phyloP scores from a whole-genome alignment of 108 stramenopile species.

The Cyclostephanos tholiformis region DNA sequence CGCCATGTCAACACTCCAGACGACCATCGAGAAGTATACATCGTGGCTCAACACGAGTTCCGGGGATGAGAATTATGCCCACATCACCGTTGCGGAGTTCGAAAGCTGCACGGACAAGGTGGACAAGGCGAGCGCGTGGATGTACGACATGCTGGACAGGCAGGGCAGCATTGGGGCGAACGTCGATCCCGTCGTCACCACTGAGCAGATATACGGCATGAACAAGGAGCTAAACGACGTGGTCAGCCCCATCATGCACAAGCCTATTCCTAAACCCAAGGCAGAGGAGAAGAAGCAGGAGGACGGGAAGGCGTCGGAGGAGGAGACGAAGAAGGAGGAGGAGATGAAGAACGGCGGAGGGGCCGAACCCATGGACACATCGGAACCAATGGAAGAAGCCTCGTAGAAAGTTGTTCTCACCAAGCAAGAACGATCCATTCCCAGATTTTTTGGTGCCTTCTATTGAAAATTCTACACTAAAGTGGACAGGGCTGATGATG shows the following conservation, averaged over 20 bases:
- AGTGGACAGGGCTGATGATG: neutral
- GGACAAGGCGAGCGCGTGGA: slow-evolving; percentile 85
- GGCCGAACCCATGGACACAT: slow-evolving; percentile 70
- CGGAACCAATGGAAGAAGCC: slow-evolving; percentile 56
- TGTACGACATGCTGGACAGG: slow-evolving; percentile 91
- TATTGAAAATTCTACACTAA: neutral
- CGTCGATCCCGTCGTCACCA: slow-evolving; percentile 84
- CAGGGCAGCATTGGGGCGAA: slow-evolving; percentile 75
- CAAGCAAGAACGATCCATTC: neutral
- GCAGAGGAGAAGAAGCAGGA: slow-evolving; percentile 66
- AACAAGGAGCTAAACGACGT: slow-evolving; percentile 65
- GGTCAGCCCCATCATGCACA: slow-evolving; percentile 89
- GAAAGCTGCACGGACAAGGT: slow-evolving; percentile 69
- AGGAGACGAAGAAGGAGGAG: slow-evolving; percentile 53
- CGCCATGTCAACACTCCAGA: slow-evolving; percentile 74
- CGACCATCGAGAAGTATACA: slow-evolving; percentile 83
- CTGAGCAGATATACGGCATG: slow-evolving; percentile 71
- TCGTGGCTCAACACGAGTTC: slow-evolving; percentile 79
- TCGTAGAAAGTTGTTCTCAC: neutral
- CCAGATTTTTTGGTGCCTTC: neutral
- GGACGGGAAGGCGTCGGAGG: slow-evolving; percentile 28
- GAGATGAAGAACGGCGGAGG: slow-evolving; percentile 43
- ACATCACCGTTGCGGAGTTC: slow-evolving; percentile 93
- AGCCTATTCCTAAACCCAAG: slow-evolving; percentile 89
- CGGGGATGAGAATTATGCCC: slow-evolving; percentile 80